Evolutionary conservation across 208 protist genomes (phyloP).

Genomic region (Wallacemonas sp.): DNA sequence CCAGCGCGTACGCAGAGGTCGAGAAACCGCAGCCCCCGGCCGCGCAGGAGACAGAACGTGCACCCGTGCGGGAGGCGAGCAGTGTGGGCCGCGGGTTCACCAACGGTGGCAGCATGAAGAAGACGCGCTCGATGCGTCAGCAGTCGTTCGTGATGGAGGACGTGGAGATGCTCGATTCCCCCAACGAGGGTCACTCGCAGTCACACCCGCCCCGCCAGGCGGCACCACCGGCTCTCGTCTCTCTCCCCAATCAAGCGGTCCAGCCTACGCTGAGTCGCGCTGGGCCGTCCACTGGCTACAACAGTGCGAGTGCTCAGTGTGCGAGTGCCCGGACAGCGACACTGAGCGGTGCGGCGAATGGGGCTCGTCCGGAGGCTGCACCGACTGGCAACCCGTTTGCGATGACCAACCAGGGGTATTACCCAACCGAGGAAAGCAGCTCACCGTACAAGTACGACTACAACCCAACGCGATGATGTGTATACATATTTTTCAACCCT

Average conservation of each 20-base stretch:
- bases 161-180: conserved; percentile 6
- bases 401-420: not conserved
- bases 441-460: conserved; percentile 5
- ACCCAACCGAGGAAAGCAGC: not conserved
- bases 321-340: too few species aligned
- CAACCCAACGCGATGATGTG: not conserved
- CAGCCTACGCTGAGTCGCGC: too few species aligned
- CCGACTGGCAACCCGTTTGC: not conserved
- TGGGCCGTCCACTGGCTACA: too few species aligned
- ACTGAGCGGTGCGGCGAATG: too few species aligned
- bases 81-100: conserved; percentile 7
- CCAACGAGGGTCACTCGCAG: not conserved
- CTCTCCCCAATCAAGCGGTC: too few species aligned
- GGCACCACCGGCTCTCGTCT: not conserved
- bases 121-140: not conserved
- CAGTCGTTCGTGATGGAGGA: conserved; percentile 10
- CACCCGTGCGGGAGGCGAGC: conserved; percentile 6
- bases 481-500: conserved; percentile 1
- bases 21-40: not conserved
- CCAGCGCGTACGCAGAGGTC: not conserved
- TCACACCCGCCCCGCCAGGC: not conserved
- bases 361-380: too few species aligned
- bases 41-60: not conserved
- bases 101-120: not conserved
- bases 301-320: too few species aligned